phyloP scores from a whole-genome alignment of 2,329 filamentous ascomycete genomes.

The Curvularia sp. region DNA sequence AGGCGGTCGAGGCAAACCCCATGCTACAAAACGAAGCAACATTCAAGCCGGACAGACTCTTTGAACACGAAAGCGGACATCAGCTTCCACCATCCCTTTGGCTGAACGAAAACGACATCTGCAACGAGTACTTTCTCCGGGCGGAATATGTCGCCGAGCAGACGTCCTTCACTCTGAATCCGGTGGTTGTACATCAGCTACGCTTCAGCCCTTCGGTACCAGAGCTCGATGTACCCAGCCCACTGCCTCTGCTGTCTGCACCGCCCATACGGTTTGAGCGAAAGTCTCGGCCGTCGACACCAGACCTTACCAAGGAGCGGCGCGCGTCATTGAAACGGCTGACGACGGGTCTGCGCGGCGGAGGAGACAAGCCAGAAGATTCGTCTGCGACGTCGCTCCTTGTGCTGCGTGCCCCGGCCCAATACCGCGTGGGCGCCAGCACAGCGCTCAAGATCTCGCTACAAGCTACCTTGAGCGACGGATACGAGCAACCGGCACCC shows the following conservation, averaged over 20 bases:
- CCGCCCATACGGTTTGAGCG: constrained; percentile 24
- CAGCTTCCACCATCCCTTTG: constrained; percentile 29
- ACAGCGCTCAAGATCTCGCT: constrained; percentile 25
- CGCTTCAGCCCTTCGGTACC: constrained; percentile 28
- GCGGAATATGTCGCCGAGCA: constrained; percentile 24
- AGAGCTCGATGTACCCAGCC: constrained; percentile 11
- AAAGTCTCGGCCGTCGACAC: constrained; percentile 18
- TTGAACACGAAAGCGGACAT: constrained; percentile 24
- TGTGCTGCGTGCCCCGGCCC: constrained; percentile 19
- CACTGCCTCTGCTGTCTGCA: constrained; percentile 10
- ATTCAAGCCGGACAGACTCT: constrained; percentile 15
- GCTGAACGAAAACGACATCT: constrained; percentile 24
- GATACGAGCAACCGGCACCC: constrained; percentile 13
- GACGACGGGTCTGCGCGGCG: constrained; percentile 15
- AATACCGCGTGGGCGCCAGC: constrained; percentile 22
- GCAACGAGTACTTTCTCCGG: constrained; percentile 31
- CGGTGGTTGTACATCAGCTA: constrained; percentile 26
- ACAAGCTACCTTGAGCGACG: constrained; percentile 16
- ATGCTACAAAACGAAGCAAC: constrained; percentile 15
- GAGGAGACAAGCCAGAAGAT: constrained; percentile 16
- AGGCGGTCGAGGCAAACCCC: constrained; percentile 21
- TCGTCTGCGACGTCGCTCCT: constrained; percentile 22
- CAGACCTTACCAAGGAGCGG: constrained; percentile 15
- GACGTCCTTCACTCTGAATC: constrained; percentile 24
- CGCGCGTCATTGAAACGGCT: constrained; percentile 17